Evolutionary conservation across 305 asterid genomes (phyloP).

Genomic region (Andrographis paniculata): DNA sequence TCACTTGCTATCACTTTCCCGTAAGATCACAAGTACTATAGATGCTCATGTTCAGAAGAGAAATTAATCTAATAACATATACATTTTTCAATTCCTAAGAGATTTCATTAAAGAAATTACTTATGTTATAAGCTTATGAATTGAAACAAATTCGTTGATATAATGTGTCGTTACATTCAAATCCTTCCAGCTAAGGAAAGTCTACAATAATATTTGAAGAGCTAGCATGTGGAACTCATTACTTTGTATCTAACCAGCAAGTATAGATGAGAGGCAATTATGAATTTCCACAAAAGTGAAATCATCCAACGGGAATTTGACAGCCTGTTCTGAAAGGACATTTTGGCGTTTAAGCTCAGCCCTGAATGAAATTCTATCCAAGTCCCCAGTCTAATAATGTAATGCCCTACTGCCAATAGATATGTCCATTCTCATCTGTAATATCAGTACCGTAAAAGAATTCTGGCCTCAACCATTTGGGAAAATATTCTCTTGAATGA

Average conservation of each 20-base stretch:
- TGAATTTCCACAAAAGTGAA: conserved; percentile 15
- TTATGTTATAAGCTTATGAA: too few relatives aligned
- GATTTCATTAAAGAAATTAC: too few relatives aligned
- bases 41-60: background rate
- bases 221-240: background rate
- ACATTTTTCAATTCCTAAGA: too few relatives aligned
- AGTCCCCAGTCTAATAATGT: background rate
- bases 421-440: background rate
- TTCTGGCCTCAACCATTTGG: background rate
- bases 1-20: conserved; percentile 1
- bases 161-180: background rate
- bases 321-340: conserved; percentile 10
- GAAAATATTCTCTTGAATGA: conserved; percentile 1
- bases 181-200: background rate
- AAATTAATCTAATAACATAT: background rate
- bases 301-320: conserved; percentile 9
- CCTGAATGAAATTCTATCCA: background rate
- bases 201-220: background rate
- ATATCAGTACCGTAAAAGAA: background rate
- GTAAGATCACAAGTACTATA: background rate
- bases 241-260: conserved; percentile 1
- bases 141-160: background rate
- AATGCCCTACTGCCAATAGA: background rate
- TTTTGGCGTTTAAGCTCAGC: background rate
- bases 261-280: conserved; percentile 8